Conservation (phyloP, 1,139 yeast species). For the Kodamaea suecica region DNA sequence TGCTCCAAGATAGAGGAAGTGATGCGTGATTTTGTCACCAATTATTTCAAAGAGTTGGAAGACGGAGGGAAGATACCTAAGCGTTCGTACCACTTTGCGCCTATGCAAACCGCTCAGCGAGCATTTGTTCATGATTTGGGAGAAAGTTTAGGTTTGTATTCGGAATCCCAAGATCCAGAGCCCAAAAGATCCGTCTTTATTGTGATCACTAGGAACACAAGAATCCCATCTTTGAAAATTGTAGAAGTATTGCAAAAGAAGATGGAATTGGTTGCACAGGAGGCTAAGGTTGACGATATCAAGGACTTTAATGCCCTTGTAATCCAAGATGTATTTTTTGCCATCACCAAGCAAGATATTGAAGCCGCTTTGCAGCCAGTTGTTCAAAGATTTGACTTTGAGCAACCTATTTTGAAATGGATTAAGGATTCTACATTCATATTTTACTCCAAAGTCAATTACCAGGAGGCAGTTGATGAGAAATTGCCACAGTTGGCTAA, state of each 20-base stretch:
- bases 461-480: conserved; percentile 28
- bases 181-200: conserved; percentile 74
- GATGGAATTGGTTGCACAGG: conserved; percentile 30
- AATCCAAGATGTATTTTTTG: conserved; percentile 53
- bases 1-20: conserved; percentile 57
- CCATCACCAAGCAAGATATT: conserved; percentile 47
- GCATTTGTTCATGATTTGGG: conserved; percentile 70
- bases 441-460: conserved; percentile 31
- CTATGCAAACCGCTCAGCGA: conserved; percentile 70
- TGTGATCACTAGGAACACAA: conserved; percentile 38
- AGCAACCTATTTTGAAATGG: conserved; percentile 35
- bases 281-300: conserved; percentile 21
- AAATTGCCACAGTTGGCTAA: conserved; percentile 32
- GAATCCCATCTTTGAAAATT: conserved; percentile 29
- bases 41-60: conserved; percentile 22
- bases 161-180: conserved; percentile 79
- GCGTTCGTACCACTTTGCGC: conserved; percentile 56
- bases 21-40: conserved; percentile 47
- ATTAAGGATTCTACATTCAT: conserved; percentile 43
- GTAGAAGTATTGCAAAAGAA: conserved; percentile 26
- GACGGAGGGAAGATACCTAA: conserved; percentile 15
- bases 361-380: conserved; percentile 30
- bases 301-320: conserved; percentile 50
- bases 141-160: conserved; percentile 52
- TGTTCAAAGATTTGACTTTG: conserved; percentile 17